phyloP scores from a whole-genome alignment of 2,329 filamentous ascomycete genomes.

The Pyrenochaeta sp. region DNA sequence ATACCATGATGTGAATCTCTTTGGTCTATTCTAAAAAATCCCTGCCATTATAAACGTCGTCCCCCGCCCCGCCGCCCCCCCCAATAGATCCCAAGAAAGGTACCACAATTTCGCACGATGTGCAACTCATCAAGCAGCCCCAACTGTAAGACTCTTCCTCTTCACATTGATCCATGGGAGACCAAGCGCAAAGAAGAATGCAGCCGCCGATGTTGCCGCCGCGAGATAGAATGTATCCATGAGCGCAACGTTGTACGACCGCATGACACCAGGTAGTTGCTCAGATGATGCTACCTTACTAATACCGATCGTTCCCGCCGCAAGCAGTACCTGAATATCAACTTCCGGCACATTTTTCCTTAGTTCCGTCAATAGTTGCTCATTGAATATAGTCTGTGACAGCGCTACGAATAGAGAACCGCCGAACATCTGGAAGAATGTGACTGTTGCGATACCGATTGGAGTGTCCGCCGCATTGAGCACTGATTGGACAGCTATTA shows the following conservation, averaged over 20 bases:
- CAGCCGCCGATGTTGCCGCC: conserved; percentile 44
- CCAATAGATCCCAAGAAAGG: no score
- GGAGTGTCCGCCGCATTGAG: conserved; percentile 48
- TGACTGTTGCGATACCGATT: conserved; percentile 50
- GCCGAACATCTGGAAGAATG: conserved; percentile 70
- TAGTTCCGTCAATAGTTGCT: conserved; percentile 65
- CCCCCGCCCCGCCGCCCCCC: no score
- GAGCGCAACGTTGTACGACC: conserved; percentile 69
- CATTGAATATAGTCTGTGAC: conserved; percentile 71
- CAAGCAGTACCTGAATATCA: conserved; percentile 49
- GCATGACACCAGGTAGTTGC: conserved; percentile 60
- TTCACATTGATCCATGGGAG: conserved; percentile 70
- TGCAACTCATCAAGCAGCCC: neutral
- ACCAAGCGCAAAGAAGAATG: conserved; percentile 58
- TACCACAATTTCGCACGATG: no score
- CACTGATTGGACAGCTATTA: conserved; percentile 52
- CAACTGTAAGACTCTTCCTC: conserved; percentile 21
- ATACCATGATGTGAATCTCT: no score
- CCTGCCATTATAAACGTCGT: no score
- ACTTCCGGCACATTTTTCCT: conserved; percentile 46
- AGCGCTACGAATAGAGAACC: conserved; percentile 71
- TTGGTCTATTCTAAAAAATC: no score
- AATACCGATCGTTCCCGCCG: conserved; percentile 64
- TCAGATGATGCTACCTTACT: conserved; percentile 59
- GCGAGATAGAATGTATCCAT: conserved; percentile 65